Conservation (phyloP, 768 basidiomycete species). For the Cubamyces sp. region DNA sequence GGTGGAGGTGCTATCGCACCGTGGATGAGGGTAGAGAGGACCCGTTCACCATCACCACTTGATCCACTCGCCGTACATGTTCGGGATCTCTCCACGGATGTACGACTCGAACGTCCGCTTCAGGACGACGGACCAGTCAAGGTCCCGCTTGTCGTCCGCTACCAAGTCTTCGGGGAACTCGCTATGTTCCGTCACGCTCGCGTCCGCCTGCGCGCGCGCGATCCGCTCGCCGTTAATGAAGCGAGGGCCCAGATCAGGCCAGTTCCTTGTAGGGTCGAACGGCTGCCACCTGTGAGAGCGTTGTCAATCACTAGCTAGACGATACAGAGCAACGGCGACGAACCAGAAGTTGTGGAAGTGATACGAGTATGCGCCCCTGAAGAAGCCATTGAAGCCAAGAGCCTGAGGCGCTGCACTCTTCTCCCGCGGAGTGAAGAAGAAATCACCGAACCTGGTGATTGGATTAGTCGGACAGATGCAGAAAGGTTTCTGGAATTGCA, state of each 20-base stretch:
- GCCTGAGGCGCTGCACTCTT: conserved; percentile 83
- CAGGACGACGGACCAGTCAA: conserved; percentile 91
- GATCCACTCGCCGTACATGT: conserved; percentile 91
- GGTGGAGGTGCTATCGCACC: too few relatives aligned
- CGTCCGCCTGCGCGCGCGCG: conserved; percentile 52
- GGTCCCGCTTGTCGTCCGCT: conserved; percentile 73
- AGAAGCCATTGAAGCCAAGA: conserved; percentile 94
- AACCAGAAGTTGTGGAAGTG: conserved; percentile 96
- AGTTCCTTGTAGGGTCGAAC: conserved; percentile 92
- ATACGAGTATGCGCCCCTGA: conserved; percentile 93
- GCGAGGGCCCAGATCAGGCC: conserved; percentile 86
- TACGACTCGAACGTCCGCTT: conserved; percentile 96
- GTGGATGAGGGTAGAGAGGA: not conserved
- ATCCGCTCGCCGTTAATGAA: conserved; percentile 78
- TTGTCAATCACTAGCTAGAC: not conserved
- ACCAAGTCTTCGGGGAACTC: conserved; percentile 48
- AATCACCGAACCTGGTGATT: conserved; percentile 73
- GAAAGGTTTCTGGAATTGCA: not conserved
- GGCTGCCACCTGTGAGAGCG: conserved; percentile 81
- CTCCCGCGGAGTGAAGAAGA: conserved; percentile 79
- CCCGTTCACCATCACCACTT: conserved; percentile 40
- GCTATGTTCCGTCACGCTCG: conserved; percentile 28
- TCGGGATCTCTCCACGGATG: conserved; percentile 87
- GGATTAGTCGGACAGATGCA: too few relatives aligned
- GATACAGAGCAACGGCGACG: conserved; percentile 28